phyloP scores from a whole-genome alignment of 257 asterid species.

The Scutellaria baicalensis region DNA sequence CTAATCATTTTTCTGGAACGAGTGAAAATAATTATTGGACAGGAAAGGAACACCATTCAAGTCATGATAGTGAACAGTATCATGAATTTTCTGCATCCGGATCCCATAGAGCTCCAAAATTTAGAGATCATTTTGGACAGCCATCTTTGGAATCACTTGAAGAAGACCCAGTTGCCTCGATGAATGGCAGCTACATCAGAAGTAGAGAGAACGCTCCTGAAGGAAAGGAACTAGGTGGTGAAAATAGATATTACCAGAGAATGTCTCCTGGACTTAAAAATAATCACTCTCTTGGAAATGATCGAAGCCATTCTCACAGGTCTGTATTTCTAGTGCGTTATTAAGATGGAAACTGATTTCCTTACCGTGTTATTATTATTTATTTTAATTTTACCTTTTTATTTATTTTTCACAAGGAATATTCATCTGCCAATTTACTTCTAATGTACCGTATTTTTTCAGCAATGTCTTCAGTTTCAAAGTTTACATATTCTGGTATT shows the following conservation, averaged over 20 bases:
- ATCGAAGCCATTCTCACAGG: constrained; percentile 47
- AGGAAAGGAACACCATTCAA: constrained; percentile 39
- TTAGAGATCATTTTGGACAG: constrained; percentile 42
- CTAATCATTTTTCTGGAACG: constrained; percentile 19
- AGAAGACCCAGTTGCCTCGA: constrained; percentile 16
- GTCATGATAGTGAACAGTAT: constrained; percentile 22
- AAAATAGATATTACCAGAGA: constrained; percentile 34
- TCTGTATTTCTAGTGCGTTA: constrained; percentile 15
- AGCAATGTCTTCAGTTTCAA: neutral
- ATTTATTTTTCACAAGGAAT: neutral
- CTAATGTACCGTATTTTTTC: neutral
- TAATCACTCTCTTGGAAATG: constrained; percentile 35
- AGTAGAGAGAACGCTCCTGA: constrained; percentile 34
- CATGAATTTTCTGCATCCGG: constrained; percentile 36
- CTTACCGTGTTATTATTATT: neutral
- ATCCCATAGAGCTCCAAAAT: constrained; percentile 21
- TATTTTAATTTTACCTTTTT: neutral
- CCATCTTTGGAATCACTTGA: constrained; percentile 29
- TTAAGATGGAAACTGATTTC: constrained; percentile 3
- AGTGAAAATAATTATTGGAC: constrained; percentile 28
- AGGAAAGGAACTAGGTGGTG: constrained; percentile 35
- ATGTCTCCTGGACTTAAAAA: constrained; percentile 48
- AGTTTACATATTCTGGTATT: neutral
- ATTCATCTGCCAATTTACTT: neutral
- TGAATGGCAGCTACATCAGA: constrained; percentile 23